Evolutionary conservation across 1,284 basidiomycete species (phyloP), one percentile per base, ranked within the genome.

Genomic region (Ceratobasidium sp.): DNA sequence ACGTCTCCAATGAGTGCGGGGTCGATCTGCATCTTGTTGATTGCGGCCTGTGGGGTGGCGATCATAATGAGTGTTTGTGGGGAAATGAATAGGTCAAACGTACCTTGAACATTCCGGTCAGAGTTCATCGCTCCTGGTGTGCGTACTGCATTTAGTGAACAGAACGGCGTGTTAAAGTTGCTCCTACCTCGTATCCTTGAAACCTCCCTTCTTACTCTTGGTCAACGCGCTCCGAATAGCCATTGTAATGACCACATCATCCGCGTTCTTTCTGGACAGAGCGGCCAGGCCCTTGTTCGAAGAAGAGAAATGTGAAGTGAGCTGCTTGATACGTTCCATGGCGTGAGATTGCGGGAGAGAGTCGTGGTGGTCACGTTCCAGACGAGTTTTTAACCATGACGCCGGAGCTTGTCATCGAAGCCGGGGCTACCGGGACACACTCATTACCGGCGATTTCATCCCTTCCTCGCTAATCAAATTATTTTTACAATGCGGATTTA

Each of bases 211-310:
- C 81, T 85, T 88, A 34, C 88, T 86, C 73, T 82, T 86, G 52
- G 91, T 90, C 74, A 92, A 84, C 17, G 91, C 87, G 8, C 91
- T 93, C 35, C 93, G 87, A 73, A 90, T 89, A 25, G 91, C 89
- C 75, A 92, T 92, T 0, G 92, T 94, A 70, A 96, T 88, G 73
- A 95, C 93, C 12, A 94, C 89, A 78, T 94, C 92, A 72, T 92
- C 85, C 0, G 87, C 85, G 58, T 78, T 82, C 77, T 90, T 87
- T 42, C 77, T 79, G 71, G 86, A 80, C 53, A 91, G 79, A 17
- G 82, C 80, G 34, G 80, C 78, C 4, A 84, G 76, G 42, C 75
- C 72, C 25, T 84, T 84, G 53, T 58, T 38, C 2, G 83, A 73
- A 1, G 79, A 76, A 22, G 80, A 76, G 65, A 90, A 78, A 73